These are phyloP conservation scores for Chimonanthus praecox DNA, from an alignment of 164 flowering plant genomes.

Conservation along the genomic window DNA sequence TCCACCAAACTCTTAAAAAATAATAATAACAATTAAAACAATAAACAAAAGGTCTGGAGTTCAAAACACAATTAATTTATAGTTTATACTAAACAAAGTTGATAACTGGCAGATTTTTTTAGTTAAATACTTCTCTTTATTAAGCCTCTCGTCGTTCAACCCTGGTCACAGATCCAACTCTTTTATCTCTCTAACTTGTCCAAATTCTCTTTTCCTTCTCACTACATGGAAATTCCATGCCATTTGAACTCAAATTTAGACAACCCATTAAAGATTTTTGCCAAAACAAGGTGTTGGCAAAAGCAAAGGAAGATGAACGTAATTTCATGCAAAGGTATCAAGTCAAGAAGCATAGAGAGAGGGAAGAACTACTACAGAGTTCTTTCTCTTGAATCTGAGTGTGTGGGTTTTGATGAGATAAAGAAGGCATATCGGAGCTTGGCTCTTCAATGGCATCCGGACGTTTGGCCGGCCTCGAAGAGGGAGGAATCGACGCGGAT, in stretches of 20 bases:
- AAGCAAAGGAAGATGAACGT: neutral
- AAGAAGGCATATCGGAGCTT: slow-evolving; percentile 24
- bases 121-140: no score
- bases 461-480: slow-evolving; percentile 19
- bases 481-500: slow-evolving; percentile 22
- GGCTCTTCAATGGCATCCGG: slow-evolving; percentile 30
- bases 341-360: neutral
- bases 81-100: no score
- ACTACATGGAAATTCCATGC: neutral
- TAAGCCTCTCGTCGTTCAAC: no score
- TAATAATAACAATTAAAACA: no score
- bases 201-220: neutral
- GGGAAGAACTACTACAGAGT: neutral
- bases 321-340: neutral
- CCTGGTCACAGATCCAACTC: neutral
- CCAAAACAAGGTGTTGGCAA: neutral
- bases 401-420: slow-evolving; percentile 18
- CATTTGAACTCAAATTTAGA: neutral
- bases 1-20: no score
- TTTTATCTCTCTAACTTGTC: neutral
- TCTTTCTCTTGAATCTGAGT: slow-evolving; percentile 10
- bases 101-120: no score
- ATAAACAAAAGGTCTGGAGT: no score
- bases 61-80: no score
- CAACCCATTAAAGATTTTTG: neutral